Base-by-base conservation (phyloP, 352 stramenopile species). In the Globisporangium sylvaticum region DNA sequence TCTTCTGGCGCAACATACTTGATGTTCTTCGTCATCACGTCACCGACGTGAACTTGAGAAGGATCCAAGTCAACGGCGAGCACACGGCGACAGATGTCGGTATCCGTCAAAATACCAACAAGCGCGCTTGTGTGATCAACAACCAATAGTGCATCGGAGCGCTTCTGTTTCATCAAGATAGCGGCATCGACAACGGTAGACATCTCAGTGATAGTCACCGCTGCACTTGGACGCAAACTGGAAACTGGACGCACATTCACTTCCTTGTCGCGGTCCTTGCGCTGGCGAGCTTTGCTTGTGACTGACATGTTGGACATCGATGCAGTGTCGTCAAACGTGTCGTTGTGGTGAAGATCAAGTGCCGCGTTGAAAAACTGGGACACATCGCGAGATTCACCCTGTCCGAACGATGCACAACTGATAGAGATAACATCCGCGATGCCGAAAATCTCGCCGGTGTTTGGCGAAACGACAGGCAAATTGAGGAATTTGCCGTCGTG, bases 401-500 rank as follows among this genome's bases (percentile, higher is more conserved):
- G 73, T 0, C 85, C 84, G 56, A 94, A 94, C 32, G 87, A 91
- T 31, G 85, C 85, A 32, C 81, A 77, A 24, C 81, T 88, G 46
- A 96, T 82, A 12, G 86, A 92, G 3, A 96, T 46, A 0, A 95
- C 88, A 68, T 96, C 88, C 6, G 88, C 87, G 14, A 95, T 79
- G 12, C 89, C 89, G 48, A 91, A 69, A 61, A 96, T 89, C 57
- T 92, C 81, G 4, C 84, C 81, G 7, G 83, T 88, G 7, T 81
- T 68, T 8, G 73, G 72, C 48, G 82, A 83, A 71, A 98, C 95
- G 3, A 99, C 96, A 5, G 97, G 97, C 34, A 99, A 70, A 62
- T 98, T 98, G 25, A 99, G 76, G 72, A 99, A 99, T 53, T 95
- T 96, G 27, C 98, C 96, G 59, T 99, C 97, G 65, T 98, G 96